These are phyloP conservation scores for Cystoderma amianthinum DNA, from an alignment of 768 basidiomycete species.

Conservation along the genomic window DNA sequence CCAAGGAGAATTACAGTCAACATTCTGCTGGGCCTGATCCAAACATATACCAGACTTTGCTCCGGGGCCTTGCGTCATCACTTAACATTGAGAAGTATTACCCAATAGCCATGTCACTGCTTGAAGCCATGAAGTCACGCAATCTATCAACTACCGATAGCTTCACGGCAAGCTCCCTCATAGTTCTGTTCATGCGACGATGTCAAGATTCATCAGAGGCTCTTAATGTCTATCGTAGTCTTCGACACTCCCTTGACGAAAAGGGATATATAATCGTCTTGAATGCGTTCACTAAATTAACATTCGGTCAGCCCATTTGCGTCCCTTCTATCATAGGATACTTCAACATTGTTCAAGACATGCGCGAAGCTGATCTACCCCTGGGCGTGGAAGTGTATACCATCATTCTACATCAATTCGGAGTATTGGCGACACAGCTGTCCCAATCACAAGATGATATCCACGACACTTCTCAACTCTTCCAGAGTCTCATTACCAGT, in stretches of 20 bases:
- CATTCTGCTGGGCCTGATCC: conserved; percentile 40
- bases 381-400: conserved; percentile 60
- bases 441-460: conserved; percentile 7
- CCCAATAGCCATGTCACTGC: conserved; percentile 37
- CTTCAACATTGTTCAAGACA: conserved; percentile 74
- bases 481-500: conserved; percentile 32
- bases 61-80: conserved; percentile 41
- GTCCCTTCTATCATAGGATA: conserved; percentile 48
- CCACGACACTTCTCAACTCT: conserved; percentile 9
- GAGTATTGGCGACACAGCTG: conserved; percentile 30
- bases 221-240: conserved; percentile 49
- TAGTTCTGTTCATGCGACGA: conserved; percentile 64
- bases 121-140: conserved; percentile 61
- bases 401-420: conserved; percentile 54
- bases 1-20: neutral
- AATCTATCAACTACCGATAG: conserved; percentile 37
- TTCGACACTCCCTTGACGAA: conserved; percentile 39
- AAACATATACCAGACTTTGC: conserved; percentile 46
- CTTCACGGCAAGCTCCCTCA: conserved; percentile 38
- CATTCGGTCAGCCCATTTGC: conserved; percentile 34
- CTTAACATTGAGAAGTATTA: conserved; percentile 39
- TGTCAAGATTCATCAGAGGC: conserved; percentile 50
- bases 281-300: conserved; percentile 52
- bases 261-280: conserved; percentile 61
- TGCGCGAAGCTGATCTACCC: conserved; percentile 58